A percentile compares a stretch with the other conserved stretches of the same genome.
Conservation (phyloP, 2,329 filamentous ascomycete genomes). For the Aspergillus japonicus region DNA sequence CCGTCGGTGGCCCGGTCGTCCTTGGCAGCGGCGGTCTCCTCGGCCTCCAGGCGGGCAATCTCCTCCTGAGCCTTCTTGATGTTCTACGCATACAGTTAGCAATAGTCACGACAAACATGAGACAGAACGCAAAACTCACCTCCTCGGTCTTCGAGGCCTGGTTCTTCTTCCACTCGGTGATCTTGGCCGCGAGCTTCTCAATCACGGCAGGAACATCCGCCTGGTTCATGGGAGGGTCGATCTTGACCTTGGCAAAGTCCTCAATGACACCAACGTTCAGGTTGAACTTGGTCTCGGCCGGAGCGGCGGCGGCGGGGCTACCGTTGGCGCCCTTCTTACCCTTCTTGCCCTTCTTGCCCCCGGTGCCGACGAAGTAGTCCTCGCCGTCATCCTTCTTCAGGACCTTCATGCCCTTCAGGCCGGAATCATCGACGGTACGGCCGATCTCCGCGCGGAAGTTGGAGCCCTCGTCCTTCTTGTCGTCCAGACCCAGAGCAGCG, state of each 20-base stretch:
- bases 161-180: conserved; percentile 86
- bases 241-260: conserved; percentile 77
- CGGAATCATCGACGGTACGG: conserved; percentile 80
- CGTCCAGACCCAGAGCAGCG: conserved; percentile 55
- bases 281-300: conserved; percentile 68
- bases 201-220: conserved; percentile 74
- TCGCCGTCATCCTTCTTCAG: conserved; percentile 83
- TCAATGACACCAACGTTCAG: conserved; percentile 89
- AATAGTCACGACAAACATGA: not conserved
- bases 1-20: conserved; percentile 47
- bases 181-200: conserved; percentile 90
- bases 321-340: conserved; percentile 65
- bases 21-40: conserved; percentile 58
- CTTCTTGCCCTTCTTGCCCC: conserved; percentile 85
- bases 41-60: conserved; percentile 77
- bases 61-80: conserved; percentile 95
- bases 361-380: conserved; percentile 72
- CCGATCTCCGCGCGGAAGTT: conserved; percentile 75
- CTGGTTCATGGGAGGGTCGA: conserved; percentile 84
- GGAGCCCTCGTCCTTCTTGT: conserved; percentile 53
- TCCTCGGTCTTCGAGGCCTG: conserved; percentile 86
- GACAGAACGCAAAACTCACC: conserved; percentile 55
- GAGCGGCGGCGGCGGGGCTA: conserved; percentile 50
- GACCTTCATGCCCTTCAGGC: conserved; percentile 79
- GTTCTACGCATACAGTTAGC: conserved; percentile 63